Conservation (phyloP, 108 stramenopile species). For the Cyclostephanos invisitatus region DNA sequence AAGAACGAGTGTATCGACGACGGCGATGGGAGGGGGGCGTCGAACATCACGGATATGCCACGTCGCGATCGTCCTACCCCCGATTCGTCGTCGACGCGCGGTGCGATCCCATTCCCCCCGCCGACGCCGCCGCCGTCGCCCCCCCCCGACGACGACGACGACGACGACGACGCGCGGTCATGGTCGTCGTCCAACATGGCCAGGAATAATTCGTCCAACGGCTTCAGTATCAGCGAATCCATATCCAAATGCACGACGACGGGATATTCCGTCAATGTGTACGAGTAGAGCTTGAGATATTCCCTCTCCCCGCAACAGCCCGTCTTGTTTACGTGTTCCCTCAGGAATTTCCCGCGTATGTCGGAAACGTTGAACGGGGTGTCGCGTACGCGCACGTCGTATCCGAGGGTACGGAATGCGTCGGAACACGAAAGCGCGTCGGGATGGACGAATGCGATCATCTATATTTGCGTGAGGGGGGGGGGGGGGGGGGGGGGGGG, state of each 20-base stretch:
- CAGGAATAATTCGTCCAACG: constrained; percentile 78
- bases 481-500: constrained; percentile 4
- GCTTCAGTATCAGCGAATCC: constrained; percentile 66
- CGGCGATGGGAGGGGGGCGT: constrained; percentile 25
- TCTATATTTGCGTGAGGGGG: constrained; percentile 37
- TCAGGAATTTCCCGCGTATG: constrained; percentile 76
- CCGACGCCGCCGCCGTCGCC: constrained; percentile 11
- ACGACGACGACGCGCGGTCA: too few species aligned
- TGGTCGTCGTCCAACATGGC: constrained; percentile 47
- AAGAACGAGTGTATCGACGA: constrained; percentile 53
- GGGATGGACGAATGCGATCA: constrained; percentile 83
- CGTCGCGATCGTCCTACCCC: constrained; percentile 23
- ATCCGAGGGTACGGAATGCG: constrained; percentile 61
- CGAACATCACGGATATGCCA: constrained; percentile 34
- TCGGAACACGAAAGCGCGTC: constrained; percentile 58
- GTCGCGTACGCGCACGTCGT: constrained; percentile 57
- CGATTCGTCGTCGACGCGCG: not conserved
- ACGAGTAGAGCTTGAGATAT: constrained; percentile 89
- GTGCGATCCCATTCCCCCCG: not conserved
- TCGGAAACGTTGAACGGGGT: constrained; percentile 79
- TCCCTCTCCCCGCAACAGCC: constrained; percentile 97
- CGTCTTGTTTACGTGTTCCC: constrained; percentile 67
- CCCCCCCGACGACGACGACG: too few species aligned
- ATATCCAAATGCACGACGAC: constrained; percentile 78
- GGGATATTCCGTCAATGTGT: constrained; percentile 68